Evolutionary conservation across 495 filamentous ascomycete species (phyloP).

Genomic region (Hypoxylon cercidicola): DNA sequence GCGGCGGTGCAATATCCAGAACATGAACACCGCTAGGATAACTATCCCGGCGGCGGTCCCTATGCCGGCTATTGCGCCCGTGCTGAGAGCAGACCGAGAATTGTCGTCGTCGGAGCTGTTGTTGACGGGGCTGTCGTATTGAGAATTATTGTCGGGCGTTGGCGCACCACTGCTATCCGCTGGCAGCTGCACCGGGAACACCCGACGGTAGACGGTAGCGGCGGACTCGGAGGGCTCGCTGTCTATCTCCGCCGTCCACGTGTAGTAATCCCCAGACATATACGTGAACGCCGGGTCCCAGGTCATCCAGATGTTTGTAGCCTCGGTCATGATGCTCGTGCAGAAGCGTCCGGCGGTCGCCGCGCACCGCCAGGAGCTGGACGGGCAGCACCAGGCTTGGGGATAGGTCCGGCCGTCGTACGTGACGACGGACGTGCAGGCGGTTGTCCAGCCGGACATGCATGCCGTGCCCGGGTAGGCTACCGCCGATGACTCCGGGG

Average conservation of each 20-base stretch:
- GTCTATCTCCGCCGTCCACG: neutral
- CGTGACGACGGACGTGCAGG: constrained; percentile 4
- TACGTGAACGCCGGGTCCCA: constrained; percentile 16
- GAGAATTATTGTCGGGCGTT: too few relatives aligned
- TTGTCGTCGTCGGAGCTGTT: neutral
- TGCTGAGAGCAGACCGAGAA: neutral
- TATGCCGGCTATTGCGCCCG: neutral
- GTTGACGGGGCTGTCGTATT: too few relatives aligned
- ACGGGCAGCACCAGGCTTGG: constrained; percentile 19
- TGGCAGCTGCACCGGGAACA: constrained; percentile 14
- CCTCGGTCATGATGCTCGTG: constrained; percentile 14
- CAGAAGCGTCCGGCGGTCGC: neutral
- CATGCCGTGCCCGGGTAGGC: constrained; percentile 21
- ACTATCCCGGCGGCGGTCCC: neutral
- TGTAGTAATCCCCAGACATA: neutral
- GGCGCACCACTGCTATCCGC: neutral
- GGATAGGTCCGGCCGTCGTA: neutral
- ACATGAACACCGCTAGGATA: neutral
- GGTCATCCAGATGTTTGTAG: constrained; percentile 14
- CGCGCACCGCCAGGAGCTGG: constrained; percentile 6
- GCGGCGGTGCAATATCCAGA: neutral
- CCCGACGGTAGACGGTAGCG: constrained; percentile 4
- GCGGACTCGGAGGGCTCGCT: neutral
- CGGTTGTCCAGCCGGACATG: constrained; percentile 13
- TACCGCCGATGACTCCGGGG: neutral